Base-by-base conservation (phyloP, 768 basidiomycete species). In the Boletus reticulatus region DNA sequence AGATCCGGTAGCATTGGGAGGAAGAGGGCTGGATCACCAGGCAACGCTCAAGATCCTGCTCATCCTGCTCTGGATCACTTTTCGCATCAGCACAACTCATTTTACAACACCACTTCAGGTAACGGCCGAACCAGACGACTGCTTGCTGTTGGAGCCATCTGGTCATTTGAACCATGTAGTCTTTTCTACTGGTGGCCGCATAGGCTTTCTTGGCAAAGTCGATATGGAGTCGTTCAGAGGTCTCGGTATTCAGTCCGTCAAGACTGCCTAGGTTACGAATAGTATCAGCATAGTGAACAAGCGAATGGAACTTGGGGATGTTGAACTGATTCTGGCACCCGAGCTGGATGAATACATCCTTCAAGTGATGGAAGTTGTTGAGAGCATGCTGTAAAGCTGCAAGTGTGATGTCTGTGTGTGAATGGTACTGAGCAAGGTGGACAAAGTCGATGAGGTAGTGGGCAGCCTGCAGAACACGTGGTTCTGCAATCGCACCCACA, bases 191-290 rank as follows among this genome's bases (percentile, higher is more conserved):
- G 22, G 3, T 42, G 1, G 32, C 6, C 1, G 16, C 13, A 2
- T 55, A 55, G 0, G 54, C 54, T 7, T 51, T 55, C n/a, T 56
- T 52, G 2, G 50, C 3, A 1, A 17, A 56, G 37, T 56, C 8
- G 1, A 56, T 56, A 14, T 56, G 50, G 0, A 56, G 50, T 1
- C 0, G 5, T 9, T 56, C 32, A 0, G 32, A 56, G 2, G 2
- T 24, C 32, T 56, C 31, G 3, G 44, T 46, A 4, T 56, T 55
- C 2, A 55, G 20, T 0, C 54, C 43, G 39, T 55, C 24, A 1
- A 55, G 42, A 7, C 42, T 55, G 1, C 50, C 44, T 0, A 56
- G 5, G 0, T 3, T 14, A 1, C 6, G 0, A 3, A 56, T 47
- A 3, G 31, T 41, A 0, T 52, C 11, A 7, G 12, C 3, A 2